phyloP scores from a whole-genome alignment of 2,329 filamentous ascomycete species.

The Cryphonectria naterciae region DNA sequence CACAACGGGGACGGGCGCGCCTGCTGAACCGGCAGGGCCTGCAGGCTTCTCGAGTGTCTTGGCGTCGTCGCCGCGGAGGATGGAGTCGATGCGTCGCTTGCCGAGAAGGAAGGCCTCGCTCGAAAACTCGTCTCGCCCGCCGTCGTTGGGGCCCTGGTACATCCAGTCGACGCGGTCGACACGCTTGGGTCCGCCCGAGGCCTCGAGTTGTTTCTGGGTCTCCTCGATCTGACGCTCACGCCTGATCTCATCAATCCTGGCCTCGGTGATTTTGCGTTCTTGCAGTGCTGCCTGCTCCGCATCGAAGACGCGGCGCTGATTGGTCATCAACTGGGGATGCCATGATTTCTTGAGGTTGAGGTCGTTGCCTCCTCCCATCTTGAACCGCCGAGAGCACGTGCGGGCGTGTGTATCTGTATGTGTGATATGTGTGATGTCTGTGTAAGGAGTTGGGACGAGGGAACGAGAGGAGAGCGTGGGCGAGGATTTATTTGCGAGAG shows the following conservation, averaged over 20 bases:
- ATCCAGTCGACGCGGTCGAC: constrained; percentile 94
- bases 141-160: constrained; percentile 85
- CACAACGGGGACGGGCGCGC: constrained; percentile 62
- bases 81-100: constrained; percentile 85
- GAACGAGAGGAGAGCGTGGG: not conserved
- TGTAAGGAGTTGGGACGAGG: not conserved
- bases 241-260: constrained; percentile 88
- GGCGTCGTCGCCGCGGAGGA: constrained; percentile 77
- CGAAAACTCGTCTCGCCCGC: constrained; percentile 80
- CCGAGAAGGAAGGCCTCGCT: constrained; percentile 92
- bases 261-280: constrained; percentile 91
- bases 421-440: not conserved
- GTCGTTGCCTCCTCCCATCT: constrained; percentile 81
- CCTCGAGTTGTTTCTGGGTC: constrained; percentile 86
- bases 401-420: not conserved
- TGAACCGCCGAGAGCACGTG: constrained; percentile 38
- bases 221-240: constrained; percentile 94
- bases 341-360: constrained; percentile 95
- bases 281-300: constrained; percentile 91
- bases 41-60: constrained; percentile 80
- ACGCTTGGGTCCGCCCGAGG: constrained; percentile 79
- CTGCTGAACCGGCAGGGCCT: constrained; percentile 60
- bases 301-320: constrained; percentile 88
- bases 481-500: not conserved
- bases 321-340: constrained; percentile 88